Conservation (phyloP, 2,329 filamentous ascomycete genomes). For the Colletotrichum horii region DNA sequence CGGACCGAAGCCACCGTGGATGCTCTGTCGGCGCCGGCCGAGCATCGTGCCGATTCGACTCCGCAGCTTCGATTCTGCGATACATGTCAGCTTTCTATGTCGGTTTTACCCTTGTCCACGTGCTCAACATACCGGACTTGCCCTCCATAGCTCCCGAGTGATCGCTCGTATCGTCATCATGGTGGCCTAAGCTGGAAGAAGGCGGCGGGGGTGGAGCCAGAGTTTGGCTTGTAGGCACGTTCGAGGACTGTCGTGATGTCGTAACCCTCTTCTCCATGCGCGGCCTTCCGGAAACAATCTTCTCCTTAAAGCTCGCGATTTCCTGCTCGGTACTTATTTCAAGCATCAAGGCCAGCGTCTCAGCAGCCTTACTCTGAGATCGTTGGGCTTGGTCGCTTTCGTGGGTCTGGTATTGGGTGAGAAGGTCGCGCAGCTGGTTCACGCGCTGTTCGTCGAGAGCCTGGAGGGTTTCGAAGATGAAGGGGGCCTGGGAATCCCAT, state of each 20-base stretch:
- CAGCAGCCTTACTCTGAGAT: constrained; percentile 75
- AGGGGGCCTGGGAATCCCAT: constrained; percentile 95
- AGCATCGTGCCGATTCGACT: constrained; percentile 75
- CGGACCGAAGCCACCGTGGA: constrained; percentile 65
- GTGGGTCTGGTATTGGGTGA: constrained; percentile 93
- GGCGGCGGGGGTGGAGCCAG: constrained; percentile 29
- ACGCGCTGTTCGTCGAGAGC: constrained; percentile 86
- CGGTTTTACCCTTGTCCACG: background rate
- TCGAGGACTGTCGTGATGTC: constrained; percentile 46
- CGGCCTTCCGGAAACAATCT: constrained; percentile 18
- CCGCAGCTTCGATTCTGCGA: constrained; percentile 60
- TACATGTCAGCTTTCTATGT: constrained; percentile 27
- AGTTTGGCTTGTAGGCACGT: constrained; percentile 27
- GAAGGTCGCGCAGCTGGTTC: constrained; percentile 86
- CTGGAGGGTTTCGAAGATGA: constrained; percentile 92
- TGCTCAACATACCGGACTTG: constrained; percentile 27
- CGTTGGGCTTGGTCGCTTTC: constrained; percentile 87
- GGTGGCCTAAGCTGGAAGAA: constrained; percentile 22
- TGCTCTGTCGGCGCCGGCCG: constrained; percentile 68
- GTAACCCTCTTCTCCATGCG: constrained; percentile 46
- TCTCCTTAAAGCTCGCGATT: constrained; percentile 52
- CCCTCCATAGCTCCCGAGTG: constrained; percentile 38
- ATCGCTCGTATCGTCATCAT: constrained; percentile 50
- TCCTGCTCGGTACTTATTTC: constrained; percentile 88
- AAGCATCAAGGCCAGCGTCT: constrained; percentile 80